phyloP scores from a whole-genome alignment of 495 filamentous ascomycete species.

The Xylaria venustula region DNA sequence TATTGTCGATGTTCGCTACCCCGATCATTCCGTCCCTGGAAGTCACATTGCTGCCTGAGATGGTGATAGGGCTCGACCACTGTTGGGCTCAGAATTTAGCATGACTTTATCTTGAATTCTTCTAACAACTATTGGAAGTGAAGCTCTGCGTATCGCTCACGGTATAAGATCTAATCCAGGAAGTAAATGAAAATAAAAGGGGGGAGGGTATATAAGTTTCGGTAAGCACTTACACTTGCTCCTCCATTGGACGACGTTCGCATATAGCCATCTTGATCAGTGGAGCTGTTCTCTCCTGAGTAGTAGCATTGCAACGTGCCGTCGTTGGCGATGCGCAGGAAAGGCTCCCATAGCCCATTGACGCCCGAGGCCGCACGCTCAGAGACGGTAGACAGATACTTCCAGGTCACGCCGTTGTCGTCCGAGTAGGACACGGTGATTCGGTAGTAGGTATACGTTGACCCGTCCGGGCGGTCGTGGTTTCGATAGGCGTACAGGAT shows the following conservation, averaged over 20 bases:
- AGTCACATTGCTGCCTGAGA: constrained; percentile 45
- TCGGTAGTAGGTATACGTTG: constrained; percentile 50
- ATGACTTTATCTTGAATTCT: neutral
- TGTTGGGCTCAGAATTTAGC: neutral
- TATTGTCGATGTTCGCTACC: constrained; percentile 43
- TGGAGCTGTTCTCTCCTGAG: constrained; percentile 50
- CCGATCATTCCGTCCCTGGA: constrained; percentile 61
- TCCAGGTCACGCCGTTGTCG: constrained; percentile 49
- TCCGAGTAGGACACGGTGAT: constrained; percentile 57
- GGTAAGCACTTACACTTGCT: constrained; percentile 20
- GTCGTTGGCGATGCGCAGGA: constrained; percentile 49
- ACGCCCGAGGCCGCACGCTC: constrained; percentile 26
- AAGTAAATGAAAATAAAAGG: neutral
- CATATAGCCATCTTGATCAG: constrained; percentile 58
- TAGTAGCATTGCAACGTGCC: constrained; percentile 59
- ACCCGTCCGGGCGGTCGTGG: constrained; percentile 44
- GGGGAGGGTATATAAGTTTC: neutral
- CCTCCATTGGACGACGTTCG: constrained; percentile 53
- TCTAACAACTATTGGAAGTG: neutral
- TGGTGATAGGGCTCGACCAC: constrained; percentile 46
- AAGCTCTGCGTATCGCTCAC: neutral
- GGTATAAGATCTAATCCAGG: neutral
- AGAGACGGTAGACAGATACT: constrained; percentile 49
- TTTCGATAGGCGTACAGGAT: constrained; percentile 61
- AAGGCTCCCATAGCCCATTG: constrained; percentile 60